Base-by-base conservation (phyloP, 345 rosid genomes). In the Brassica juncea region DNA sequence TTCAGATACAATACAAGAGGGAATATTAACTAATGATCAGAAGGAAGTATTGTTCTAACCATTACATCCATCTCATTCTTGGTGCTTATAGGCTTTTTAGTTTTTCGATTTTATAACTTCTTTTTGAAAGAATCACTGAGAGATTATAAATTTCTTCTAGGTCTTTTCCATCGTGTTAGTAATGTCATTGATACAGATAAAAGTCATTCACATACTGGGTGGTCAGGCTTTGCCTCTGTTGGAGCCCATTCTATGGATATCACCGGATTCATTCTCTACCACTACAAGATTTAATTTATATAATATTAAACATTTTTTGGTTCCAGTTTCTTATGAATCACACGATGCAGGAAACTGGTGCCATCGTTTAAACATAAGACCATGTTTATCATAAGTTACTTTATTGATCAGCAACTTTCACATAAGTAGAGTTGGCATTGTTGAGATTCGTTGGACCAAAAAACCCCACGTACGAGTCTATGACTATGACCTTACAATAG, bases 401-500 rank as follows among this genome's bases (percentile, higher is more conserved):
- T 47, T 28, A 19, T 74, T 34, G 34, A 58, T 59, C 15, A 1
- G 60, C 21, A 69, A 47, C 12, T 42, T 32, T 62, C 55, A 71
- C 76, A 15, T 54, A 25, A 71, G 16, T 31, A 5, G 10, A 35
- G 8, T 52, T 63, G 62, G 23, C 66, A 63, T 77, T 34, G 6
- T 35, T 37, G 35, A 55, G 61, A 7, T 35, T 19, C 6, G 3
- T 27, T 8, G 34, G 66, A 55, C 66, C 60, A 55, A 66, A 42
- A 11, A 64, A 7, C 11, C 23, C 32, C 1, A 66, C 55, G 57
- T 71, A 57, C 5, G 60, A 55, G 77, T 78, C 68, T 78, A 78
- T 66, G 72, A 78, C 49, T 72, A 72, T 57, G 73, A 66, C 77
- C 39, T 65, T 6, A 66, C 12, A 30, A 8, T 78, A 66, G 72